These are phyloP conservation scores for Parascedosporium putredinis DNA, from an alignment of 2,329 filamentous ascomycete genomes.

Conservation along the genomic window DNA sequence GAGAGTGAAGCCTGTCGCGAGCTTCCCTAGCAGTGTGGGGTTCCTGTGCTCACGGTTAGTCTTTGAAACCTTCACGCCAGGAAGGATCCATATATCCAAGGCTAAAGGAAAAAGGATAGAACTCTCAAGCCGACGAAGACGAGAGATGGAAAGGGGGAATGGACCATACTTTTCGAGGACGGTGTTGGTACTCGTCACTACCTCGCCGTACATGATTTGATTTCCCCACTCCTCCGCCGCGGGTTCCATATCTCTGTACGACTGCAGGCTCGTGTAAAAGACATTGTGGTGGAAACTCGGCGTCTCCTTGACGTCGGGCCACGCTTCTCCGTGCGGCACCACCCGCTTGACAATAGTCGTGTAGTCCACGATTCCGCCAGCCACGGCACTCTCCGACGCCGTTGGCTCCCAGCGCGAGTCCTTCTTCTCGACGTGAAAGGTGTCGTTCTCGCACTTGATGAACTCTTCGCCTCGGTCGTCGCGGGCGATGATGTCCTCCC, in stretches of 20 bases:
- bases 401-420: conserved; percentile 48
- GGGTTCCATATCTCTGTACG: conserved; percentile 49
- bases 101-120: too few relatives aligned
- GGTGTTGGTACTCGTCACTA: conserved; percentile 89
- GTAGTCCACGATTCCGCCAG: conserved; percentile 57
- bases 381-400: conserved; percentile 17
- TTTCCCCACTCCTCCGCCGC: conserved; percentile 63
- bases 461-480: conserved; percentile 54
- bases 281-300: conserved; percentile 77
- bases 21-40: conserved; percentile 58
- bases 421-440: conserved; percentile 65
- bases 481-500: conserved; percentile 56
- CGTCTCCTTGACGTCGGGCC: conserved; percentile 62
- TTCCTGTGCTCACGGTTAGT: conserved; percentile 43
- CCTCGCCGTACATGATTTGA: conserved; percentile 75
- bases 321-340: conserved; percentile 56
- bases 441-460: conserved; percentile 73
- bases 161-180: conserved; percentile 67
- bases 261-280: conserved; percentile 61
- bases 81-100: too few relatives aligned
- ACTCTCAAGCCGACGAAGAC: too few relatives aligned
- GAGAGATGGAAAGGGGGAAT: background rate
- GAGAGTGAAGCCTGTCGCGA: conserved; percentile 80
- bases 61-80: too few relatives aligned
- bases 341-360: conserved; percentile 62